Conservation (phyloP, 495 filamentous ascomycete genomes). For the Aspergillus panamensis region DNA sequence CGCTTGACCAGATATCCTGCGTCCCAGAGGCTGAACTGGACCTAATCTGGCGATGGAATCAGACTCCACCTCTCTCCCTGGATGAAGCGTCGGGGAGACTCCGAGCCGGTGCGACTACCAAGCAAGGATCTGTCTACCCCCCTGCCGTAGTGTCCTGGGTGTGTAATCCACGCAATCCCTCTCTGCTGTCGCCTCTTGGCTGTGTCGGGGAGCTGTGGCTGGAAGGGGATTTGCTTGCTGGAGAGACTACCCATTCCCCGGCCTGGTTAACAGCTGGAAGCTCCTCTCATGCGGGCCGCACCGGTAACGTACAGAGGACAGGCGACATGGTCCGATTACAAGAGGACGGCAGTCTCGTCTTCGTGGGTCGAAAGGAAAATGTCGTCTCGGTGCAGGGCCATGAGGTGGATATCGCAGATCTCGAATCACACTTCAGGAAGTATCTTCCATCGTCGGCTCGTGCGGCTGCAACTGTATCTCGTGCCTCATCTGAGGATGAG, state of each 20-base stretch:
- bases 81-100: constrained; percentile 26
- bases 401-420: constrained; percentile 33
- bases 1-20: constrained; percentile 34
- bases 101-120: constrained; percentile 26
- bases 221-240: constrained; percentile 26
- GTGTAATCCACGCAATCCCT: constrained; percentile 31
- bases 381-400: constrained; percentile 32
- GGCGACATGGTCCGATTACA: constrained; percentile 33
- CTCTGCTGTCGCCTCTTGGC: constrained; percentile 32
- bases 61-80: constrained; percentile 26
- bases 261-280: constrained; percentile 37
- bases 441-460: constrained; percentile 29
- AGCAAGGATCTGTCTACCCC: constrained; percentile 31
- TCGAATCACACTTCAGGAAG: constrained; percentile 28
- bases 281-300: constrained; percentile 25
- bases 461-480: constrained; percentile 25
- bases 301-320: constrained; percentile 27
- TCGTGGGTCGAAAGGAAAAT: constrained; percentile 33
- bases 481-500: constrained; percentile 15
- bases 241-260: constrained; percentile 27
- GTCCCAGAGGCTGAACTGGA: constrained; percentile 34
- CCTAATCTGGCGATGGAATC: constrained; percentile 42
- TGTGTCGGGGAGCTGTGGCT: constrained; percentile 36
- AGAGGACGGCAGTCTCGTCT: constrained; percentile 30
- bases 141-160: constrained; percentile 32